Conservation (phyloP, 2,329 filamentous ascomycete species). For the Fonsecaea pedrosoi region DNA sequence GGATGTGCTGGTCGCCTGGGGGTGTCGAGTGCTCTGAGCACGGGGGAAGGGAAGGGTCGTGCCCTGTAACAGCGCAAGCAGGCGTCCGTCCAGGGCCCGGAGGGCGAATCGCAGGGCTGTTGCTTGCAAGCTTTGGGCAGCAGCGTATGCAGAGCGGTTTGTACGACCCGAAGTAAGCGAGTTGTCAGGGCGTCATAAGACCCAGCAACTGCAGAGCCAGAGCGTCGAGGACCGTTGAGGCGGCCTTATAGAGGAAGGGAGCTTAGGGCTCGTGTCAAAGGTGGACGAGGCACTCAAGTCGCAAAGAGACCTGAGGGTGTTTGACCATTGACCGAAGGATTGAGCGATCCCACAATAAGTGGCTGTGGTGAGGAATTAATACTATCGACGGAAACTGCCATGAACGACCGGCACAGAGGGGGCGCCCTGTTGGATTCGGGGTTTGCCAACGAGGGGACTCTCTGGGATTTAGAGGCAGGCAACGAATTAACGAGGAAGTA, state of each 20-base stretch:
- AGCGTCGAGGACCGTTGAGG: slow-evolving; percentile 7
- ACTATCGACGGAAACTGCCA: slow-evolving; percentile 8
- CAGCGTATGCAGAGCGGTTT: slow-evolving; percentile 6
- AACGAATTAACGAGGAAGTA: slow-evolving; percentile 13
- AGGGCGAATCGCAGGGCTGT: background rate
- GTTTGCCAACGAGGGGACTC: slow-evolving; percentile 5
- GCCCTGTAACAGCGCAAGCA: slow-evolving; percentile 16
- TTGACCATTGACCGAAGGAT: slow-evolving; percentile 11
- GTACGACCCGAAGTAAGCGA: slow-evolving; percentile 13
- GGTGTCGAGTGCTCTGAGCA: background rate
- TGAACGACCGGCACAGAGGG: slow-evolving; percentile 5
- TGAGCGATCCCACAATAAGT: slow-evolving; percentile 1
- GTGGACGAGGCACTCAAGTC: slow-evolving; percentile 4
- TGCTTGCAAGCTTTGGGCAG: slow-evolving; percentile 7
- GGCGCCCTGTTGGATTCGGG: background rate
- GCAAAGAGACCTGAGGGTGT: slow-evolving; percentile 5
- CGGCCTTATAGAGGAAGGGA: slow-evolving; percentile 4
- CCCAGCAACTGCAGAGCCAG: slow-evolving; percentile 9
- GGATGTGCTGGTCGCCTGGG: slow-evolving; percentile 1
- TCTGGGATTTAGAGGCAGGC: slow-evolving; percentile 7
- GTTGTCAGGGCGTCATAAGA: slow-evolving; percentile 15
- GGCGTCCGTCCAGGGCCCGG: background rate
- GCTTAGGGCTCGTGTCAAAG: slow-evolving; percentile 15
- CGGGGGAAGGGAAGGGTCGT: slow-evolving; percentile 11
- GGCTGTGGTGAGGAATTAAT: slow-evolving; percentile 10